A percentile compares a stretch with the other conserved stretches of the same genome.
Evolutionary conservation across 495 filamentous ascomycete genomes (phyloP).

Genomic region (Neurospora sp.): DNA sequence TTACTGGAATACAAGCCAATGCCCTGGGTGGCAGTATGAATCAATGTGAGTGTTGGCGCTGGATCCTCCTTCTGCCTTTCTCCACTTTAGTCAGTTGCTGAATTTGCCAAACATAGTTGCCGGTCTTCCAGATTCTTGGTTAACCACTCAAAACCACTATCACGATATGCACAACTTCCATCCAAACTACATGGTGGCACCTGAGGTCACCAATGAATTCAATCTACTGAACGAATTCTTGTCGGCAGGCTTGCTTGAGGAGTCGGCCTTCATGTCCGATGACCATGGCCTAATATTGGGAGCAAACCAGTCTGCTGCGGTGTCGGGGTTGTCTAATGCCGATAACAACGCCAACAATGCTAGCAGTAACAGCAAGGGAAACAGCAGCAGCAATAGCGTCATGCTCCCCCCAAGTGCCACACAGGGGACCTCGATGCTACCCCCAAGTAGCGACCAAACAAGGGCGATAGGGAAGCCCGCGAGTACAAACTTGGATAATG

Average conservation of each 20-base stretch:
- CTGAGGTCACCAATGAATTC: constrained; percentile 91
- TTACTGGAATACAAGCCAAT: constrained; percentile 43
- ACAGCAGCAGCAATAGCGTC: constrained; percentile 25
- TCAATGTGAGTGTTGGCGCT: constrained; percentile 56
- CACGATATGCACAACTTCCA: constrained; percentile 92
- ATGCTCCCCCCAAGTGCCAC: constrained; percentile 30
- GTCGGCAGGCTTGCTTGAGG: constrained; percentile 76
- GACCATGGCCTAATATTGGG: constrained; percentile 38
- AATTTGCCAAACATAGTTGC: constrained; percentile 32
- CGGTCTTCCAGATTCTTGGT: constrained; percentile 46
- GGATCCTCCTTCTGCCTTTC: constrained; percentile 18
- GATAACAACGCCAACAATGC: constrained; percentile 12
- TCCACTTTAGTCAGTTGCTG: constrained; percentile 24
- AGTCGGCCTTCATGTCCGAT: constrained; percentile 54
- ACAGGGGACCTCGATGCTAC: constrained; percentile 30
- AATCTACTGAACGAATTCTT: constrained; percentile 94
- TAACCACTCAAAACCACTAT: constrained; percentile 61
- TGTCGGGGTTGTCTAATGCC: constrained; percentile 23
- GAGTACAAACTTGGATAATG: constrained; percentile 58
- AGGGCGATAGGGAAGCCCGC: constrained; percentile 49
- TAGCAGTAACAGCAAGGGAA: constrained; percentile 19
- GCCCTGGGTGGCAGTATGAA: constrained; percentile 49
- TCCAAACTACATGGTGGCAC: constrained; percentile 90
- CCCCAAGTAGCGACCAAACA: constrained; percentile 40
- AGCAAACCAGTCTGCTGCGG: constrained; percentile 25